A percentile compares a stretch with the other conserved stretches of the same genome.
Conservation (phyloP, 345 rosid species). For the Theobroma cacao region DNA sequence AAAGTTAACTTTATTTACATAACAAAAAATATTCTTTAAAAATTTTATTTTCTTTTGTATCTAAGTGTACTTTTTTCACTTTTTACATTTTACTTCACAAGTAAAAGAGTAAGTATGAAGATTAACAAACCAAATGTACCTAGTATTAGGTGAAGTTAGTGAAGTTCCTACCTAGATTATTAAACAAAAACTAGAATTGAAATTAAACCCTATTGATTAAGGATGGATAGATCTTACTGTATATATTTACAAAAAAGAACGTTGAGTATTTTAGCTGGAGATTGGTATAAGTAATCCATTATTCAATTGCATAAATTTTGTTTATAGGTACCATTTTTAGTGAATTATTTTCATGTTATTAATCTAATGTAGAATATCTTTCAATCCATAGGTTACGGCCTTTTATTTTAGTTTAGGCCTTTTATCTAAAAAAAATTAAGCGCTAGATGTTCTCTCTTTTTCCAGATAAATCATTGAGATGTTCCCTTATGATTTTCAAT, state of each 20-base stretch:
- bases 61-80: too few species aligned
- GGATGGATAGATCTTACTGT: background rate
- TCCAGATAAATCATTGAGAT: too few species aligned
- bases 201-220: background rate
- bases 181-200: background rate
- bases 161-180: background rate
- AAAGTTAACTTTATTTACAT: too few species aligned
- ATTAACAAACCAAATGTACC: too few species aligned
- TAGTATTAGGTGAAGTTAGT: background rate
- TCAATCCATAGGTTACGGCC: too few species aligned
- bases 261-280: conserved; percentile 6
- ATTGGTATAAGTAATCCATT: background rate
- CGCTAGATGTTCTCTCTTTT: too few species aligned
- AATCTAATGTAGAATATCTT: background rate
- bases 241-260: background rate
- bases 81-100: too few species aligned
- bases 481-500: too few species aligned
- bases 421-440: too few species aligned
- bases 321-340: background rate
- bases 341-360: background rate
- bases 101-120: too few species aligned
- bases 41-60: too few species aligned
- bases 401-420: background rate
- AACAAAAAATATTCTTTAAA: too few species aligned
- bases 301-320: background rate